phyloP scores from a whole-genome alignment of 208 protist species.

The Jaenimonas drosophilae region DNA sequence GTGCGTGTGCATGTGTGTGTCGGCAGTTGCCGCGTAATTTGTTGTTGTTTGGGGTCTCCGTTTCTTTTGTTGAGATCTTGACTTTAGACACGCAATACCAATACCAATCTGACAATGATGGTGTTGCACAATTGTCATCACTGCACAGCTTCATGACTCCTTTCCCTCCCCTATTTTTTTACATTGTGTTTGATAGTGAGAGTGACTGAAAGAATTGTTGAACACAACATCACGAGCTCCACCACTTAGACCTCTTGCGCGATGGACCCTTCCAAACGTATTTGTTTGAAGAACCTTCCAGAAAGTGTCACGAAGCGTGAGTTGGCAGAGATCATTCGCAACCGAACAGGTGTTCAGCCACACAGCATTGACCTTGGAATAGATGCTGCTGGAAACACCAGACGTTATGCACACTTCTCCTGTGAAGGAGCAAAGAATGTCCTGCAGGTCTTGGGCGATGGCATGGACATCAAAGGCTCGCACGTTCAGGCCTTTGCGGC shows the following conservation, averaged over 20 bases:
- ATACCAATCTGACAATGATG: not conserved
- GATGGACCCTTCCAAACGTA: conserved; percentile 84
- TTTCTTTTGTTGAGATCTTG: not conserved
- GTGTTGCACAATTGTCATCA: not conserved
- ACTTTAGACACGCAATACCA: conserved; percentile 1
- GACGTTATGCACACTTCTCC: conserved; percentile 80
- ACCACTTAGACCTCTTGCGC: not conserved
- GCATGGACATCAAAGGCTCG: conserved; percentile 17
- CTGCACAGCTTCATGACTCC: conserved; percentile 1
- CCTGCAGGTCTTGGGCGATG: conserved; percentile 45
- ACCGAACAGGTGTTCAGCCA: conserved; percentile 58
- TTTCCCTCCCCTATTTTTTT: conserved; percentile 5
- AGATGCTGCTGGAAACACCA: conserved; percentile 28
- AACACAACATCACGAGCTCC: not conserved
- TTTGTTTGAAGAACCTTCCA: conserved; percentile 80
- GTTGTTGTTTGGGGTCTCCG: conserved; percentile 9
- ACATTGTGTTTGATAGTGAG: conserved; percentile 1
- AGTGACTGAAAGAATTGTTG: not conserved
- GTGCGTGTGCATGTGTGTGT: conserved; percentile 1
- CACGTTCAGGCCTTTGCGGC: conserved; percentile 39
- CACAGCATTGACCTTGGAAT: conserved; percentile 84
- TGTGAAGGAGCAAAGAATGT: conserved; percentile 77
- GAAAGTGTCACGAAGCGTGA: conserved; percentile 73
- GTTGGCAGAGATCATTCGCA: conserved; percentile 72
- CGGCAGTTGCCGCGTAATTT: conserved; percentile 1